Conservation (phyloP, 768 basidiomycete genomes). For the Hygrocybe punicea region DNA sequence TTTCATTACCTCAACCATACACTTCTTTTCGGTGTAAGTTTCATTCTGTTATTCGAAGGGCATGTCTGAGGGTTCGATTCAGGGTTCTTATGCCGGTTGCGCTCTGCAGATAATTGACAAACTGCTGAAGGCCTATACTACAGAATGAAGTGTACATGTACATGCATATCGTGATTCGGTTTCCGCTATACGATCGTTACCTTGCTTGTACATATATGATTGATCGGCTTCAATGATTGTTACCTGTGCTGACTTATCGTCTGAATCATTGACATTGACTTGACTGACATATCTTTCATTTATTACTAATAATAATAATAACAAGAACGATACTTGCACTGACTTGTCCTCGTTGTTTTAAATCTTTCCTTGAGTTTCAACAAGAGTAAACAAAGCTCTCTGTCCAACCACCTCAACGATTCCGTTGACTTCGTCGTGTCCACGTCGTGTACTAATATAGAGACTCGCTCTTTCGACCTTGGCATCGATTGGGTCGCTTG, state of each 20-base stretch:
- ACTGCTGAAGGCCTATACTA: constrained; percentile 17
- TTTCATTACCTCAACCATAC: constrained; percentile 85
- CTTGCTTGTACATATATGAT: too few relatives aligned
- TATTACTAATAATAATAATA: too few relatives aligned
- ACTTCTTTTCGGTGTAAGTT: constrained; percentile 67
- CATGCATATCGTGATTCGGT: too few relatives aligned
- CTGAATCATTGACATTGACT: too few relatives aligned
- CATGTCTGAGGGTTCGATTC: neutral
- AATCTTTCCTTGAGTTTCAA: neutral
- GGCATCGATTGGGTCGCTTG: neutral
- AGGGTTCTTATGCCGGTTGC: constrained; percentile 54
- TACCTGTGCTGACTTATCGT: too few relatives aligned
- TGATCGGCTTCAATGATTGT: too few relatives aligned
- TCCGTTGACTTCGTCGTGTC: neutral
- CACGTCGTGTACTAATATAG: neutral
- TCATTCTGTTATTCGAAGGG: constrained; percentile 8
- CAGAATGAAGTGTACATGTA: too few relatives aligned
- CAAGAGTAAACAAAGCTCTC: neutral
- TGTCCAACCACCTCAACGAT: neutral
- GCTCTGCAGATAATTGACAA: constrained; percentile 47
- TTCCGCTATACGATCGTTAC: too few relatives aligned
- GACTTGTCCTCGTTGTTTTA: too few relatives aligned
- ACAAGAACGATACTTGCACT: too few relatives aligned
- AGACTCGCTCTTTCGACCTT: neutral
- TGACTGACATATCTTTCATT: too few relatives aligned